Percentiles rank a stretch among this genome's conserved stretches.
Evolutionary conservation across 805 yeast genomes (phyloP).

Genomic region (Metschnikowia koreensis): DNA sequence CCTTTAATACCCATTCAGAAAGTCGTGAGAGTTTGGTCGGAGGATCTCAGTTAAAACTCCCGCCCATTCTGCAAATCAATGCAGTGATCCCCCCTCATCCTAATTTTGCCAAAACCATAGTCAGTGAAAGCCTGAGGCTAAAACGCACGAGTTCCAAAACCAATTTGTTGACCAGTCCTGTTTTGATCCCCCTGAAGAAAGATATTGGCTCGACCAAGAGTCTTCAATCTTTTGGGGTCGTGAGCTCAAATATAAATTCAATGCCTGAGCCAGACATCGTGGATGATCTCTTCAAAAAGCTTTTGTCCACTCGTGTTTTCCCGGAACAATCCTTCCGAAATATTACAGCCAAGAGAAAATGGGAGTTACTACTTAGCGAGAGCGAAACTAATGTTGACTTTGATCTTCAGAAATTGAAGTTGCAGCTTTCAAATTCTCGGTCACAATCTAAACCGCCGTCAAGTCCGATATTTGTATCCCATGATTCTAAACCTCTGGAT

Average conservation of each 20-base stretch:
- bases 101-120: background rate
- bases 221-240: conserved; percentile 35
- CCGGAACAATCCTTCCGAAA: conserved; percentile 34
- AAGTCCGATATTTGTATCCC: background rate
- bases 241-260: conserved; percentile 30
- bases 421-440: conserved; percentile 9
- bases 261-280: conserved; percentile 38
- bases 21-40: background rate
- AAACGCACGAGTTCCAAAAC: background rate
- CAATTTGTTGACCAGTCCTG: background rate
- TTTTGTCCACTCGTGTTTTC: conserved; percentile 38
- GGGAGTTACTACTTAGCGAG: conserved; percentile 44
- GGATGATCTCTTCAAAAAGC: conserved; percentile 37
- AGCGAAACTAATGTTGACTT: conserved; percentile 37
- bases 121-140: background rate
- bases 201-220: conserved; percentile 14
- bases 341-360: conserved; percentile 36
- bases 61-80: conserved; percentile 5
- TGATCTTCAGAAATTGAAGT: conserved; percentile 29
- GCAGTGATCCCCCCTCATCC: conserved; percentile 10
- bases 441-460: background rate
- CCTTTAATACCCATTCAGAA: background rate
- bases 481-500: background rate
- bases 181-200: conserved; percentile 4
- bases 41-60: background rate